A percentile compares a stretch with the other conserved stretches of the same genome.
Evolutionary conservation across 2,329 filamentous ascomycete species (phyloP).

Genomic region (Gyromitra esculenta): DNA sequence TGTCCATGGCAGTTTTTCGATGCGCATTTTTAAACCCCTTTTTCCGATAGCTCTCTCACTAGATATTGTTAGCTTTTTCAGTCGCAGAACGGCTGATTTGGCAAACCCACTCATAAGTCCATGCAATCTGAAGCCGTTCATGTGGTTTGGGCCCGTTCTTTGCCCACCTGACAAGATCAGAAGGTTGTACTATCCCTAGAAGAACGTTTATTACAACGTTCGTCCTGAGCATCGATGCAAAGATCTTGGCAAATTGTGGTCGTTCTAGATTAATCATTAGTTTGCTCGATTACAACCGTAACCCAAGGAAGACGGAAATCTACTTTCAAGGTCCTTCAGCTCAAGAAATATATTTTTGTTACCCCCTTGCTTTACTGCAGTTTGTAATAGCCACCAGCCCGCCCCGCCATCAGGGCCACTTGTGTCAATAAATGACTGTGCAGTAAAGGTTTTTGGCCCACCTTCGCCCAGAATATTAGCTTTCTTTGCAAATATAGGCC

Average conservation of each 20-base stretch:
- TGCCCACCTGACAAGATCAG: slow-evolving; percentile 31
- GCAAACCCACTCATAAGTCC: slow-evolving; percentile 34
- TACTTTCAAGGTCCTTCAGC: slow-evolving; percentile 30
- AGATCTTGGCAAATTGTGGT: slow-evolving; percentile 19
- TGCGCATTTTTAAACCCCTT: not conserved
- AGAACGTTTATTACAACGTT: slow-evolving; percentile 37
- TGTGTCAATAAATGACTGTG: slow-evolving; percentile 27
- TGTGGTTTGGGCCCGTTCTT: slow-evolving; percentile 24
- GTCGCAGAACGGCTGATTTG: not conserved
- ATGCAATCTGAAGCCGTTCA: slow-evolving; percentile 28
- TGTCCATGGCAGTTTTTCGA: slow-evolving; percentile 23
- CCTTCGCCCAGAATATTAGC: slow-evolving; percentile 17
- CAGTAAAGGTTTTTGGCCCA: slow-evolving; percentile 35
- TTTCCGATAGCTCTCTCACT: slow-evolving; percentile 37
- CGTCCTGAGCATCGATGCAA: slow-evolving; percentile 42
- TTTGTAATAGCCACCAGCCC: slow-evolving; percentile 35
- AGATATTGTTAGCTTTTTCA: not conserved
- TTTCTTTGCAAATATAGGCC: not conserved
- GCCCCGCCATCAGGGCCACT: not conserved
- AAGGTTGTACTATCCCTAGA: slow-evolving; percentile 19
- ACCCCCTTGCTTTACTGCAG: slow-evolving; percentile 12
- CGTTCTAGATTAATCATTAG: slow-evolving; percentile 20
- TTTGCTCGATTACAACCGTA: not conserved
- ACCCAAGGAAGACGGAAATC: not conserved
- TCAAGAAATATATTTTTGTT: slow-evolving; percentile 34